Conservation (phyloP, 768 basidiomycete species). For the Podaxis sp. region DNA sequence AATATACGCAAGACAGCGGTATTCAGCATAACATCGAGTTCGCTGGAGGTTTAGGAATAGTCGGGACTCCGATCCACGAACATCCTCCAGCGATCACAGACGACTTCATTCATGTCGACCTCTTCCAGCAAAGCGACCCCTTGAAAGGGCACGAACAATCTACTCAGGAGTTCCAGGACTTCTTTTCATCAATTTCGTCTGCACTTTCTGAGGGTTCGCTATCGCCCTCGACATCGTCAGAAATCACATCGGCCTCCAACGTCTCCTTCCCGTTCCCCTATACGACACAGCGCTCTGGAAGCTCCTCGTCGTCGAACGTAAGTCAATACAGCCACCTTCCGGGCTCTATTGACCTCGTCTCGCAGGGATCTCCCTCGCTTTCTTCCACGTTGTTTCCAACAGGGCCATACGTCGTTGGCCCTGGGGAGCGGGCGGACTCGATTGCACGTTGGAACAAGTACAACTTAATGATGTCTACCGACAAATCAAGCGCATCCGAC, state of each 20-base stretch:
- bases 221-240: slow-evolving; percentile 28
- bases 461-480: slow-evolving; percentile 1
- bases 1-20: slow-evolving; percentile 9
- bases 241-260: slow-evolving; percentile 20
- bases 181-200: slow-evolving; percentile 16
- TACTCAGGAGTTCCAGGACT: slow-evolving; percentile 12
- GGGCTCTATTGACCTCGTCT: slow-evolving; percentile 12
- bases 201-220: slow-evolving; percentile 24
- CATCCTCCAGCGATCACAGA: slow-evolving; percentile 7
- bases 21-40: slow-evolving; percentile 15
- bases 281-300: slow-evolving; percentile 11
- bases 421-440: slow-evolving; percentile 9
- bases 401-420: slow-evolving; percentile 6
- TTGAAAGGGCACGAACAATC: slow-evolving; percentile 6
- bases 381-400: slow-evolving; percentile 15
- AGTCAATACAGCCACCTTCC: slow-evolving; percentile 7
- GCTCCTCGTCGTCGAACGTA: slow-evolving; percentile 13
- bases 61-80: slow-evolving; percentile 13
- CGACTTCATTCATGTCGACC: slow-evolving; percentile 17
- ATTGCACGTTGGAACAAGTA: slow-evolving; percentile 12
- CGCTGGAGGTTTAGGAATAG: slow-evolving; percentile 11
- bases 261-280: slow-evolving; percentile 12
- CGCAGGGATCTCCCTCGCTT: slow-evolving; percentile 19
- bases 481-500: slow-evolving; percentile 16
- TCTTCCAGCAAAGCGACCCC: slow-evolving; percentile 16